Conservation (phyloP, 2,329 filamentous ascomycete genomes). For the Penicillium sp. region DNA sequence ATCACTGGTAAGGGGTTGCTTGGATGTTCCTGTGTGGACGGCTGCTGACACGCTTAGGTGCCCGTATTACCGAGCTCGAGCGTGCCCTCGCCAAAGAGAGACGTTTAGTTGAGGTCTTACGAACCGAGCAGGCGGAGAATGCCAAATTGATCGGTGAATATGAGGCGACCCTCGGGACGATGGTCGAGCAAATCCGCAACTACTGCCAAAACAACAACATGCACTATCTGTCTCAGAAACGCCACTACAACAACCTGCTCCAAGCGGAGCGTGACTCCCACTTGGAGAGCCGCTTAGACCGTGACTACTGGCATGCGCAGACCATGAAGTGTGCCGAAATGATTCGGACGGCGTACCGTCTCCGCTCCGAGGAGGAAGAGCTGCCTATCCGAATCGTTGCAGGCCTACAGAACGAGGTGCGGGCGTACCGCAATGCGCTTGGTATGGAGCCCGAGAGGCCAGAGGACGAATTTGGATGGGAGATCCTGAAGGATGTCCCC, state of each 20-base stretch:
- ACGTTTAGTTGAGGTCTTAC: slow-evolving; percentile 35
- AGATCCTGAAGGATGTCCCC: slow-evolving; percentile 40
- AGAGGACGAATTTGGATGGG: slow-evolving; percentile 44
- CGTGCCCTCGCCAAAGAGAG: slow-evolving; percentile 42
- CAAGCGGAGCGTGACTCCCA: slow-evolving; percentile 45
- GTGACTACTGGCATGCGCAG: slow-evolving; percentile 43
- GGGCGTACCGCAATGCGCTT: slow-evolving; percentile 40
- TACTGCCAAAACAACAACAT: slow-evolving; percentile 45
- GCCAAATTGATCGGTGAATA: slow-evolving; percentile 42
- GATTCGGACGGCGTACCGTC: slow-evolving; percentile 41
- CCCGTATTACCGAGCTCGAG: slow-evolving; percentile 43
- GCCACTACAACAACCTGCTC: slow-evolving; percentile 44
- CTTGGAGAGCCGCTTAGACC: slow-evolving; percentile 41
- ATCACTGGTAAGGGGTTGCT: too few species aligned
- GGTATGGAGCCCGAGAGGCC: slow-evolving; percentile 42
- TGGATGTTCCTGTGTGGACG: too few species aligned
- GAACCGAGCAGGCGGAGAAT: slow-evolving; percentile 42
- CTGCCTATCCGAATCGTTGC: slow-evolving; percentile 38
- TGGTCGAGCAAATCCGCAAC: slow-evolving; percentile 45
- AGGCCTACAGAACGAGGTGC: slow-evolving; percentile 43
- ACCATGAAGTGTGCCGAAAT: slow-evolving; percentile 42
- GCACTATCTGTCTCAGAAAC: slow-evolving; percentile 40
- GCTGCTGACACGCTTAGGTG: slow-evolving; percentile 11
- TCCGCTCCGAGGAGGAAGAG: slow-evolving; percentile 43
- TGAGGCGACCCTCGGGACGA: slow-evolving; percentile 39